Base-by-base conservation (phyloP, 2,329 filamentous ascomycete genomes). In the Camillea tinctor region DNA sequence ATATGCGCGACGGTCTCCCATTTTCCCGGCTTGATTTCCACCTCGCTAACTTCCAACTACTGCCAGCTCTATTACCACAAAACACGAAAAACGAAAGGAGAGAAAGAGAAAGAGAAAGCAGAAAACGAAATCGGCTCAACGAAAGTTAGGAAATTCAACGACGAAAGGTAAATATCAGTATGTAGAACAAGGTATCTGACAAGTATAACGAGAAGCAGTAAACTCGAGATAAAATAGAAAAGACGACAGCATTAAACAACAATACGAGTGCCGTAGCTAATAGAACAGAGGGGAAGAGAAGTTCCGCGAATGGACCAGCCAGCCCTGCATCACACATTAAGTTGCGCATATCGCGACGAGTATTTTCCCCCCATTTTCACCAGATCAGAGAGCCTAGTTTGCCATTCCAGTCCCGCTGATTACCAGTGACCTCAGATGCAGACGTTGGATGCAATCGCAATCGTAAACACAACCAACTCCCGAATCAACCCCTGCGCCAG, bases 161-260 rank as follows among this genome's bases (percentile, higher is more conserved):
- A 66, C 58, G 50, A 44, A 44, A 44, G n/a, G 51, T 49, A 51
- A 50, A 36, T 15, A 56, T 36, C 71, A 75, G 74, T 82, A 81
- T 82, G 81, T 84, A 78, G 81, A 84, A 84, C 82, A 84, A 84
- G 81, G 82, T 84, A 84, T 84, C 80, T 80, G 79, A 76, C 72
- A 75, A 71, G 68, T 65, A 66, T 59, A 57, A 66, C 53, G 57
- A 67, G 64, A 66, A 36, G 26, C 26, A 52, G 20, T 23, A 52
- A 36, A 23, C 40, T 44, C 21, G 62, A 64, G 57, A 70, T 55
- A 64, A 68, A n/a, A n/a, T n/a, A n/a, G n/a, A n/a, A 60, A 57
- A 63, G 62, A 71, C 69, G 68, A 66, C 64, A 68, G 64, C 64
- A 80, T 76, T 76, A 77, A 75, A 76, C 68, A 72, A 64, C 66